A percentile compares a stretch with the other conserved stretches of the same genome.
Conservation (phyloP, 2,329 filamentous ascomycete genomes). For the Penicillium verrucosum region DNA sequence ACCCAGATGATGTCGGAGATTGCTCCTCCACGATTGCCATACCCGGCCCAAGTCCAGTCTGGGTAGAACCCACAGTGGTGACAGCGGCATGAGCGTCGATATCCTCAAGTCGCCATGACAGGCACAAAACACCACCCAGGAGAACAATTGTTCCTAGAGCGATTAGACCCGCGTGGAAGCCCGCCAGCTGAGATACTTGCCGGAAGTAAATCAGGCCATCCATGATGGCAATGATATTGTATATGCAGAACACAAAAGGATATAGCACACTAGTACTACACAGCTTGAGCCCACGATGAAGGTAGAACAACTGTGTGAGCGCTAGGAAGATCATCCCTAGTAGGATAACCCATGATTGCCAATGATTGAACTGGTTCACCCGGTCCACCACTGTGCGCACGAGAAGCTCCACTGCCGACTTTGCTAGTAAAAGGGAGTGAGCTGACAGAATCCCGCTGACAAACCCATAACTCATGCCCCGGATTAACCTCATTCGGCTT, state of each 20-base stretch:
- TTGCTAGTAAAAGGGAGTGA: slow-evolving; percentile 87
- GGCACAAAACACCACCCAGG: slow-evolving; percentile 78
- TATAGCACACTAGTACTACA: slow-evolving; percentile 95
- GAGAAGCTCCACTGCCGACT: slow-evolving; percentile 91
- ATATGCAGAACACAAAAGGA: slow-evolving; percentile 95
- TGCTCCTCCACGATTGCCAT: slow-evolving; percentile 70
- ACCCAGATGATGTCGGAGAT: slow-evolving; percentile 23
- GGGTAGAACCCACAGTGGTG: slow-evolving; percentile 49
- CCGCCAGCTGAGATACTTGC: slow-evolving; percentile 75
- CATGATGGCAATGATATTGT: slow-evolving; percentile 97
- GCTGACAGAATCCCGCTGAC: slow-evolving; percentile 92
- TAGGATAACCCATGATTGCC: slow-evolving; percentile 92
- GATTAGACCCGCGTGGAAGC: slow-evolving; percentile 68
- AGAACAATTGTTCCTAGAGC: slow-evolving; percentile 82
- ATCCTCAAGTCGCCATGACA: slow-evolving; percentile 90
- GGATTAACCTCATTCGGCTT: slow-evolving; percentile 67
- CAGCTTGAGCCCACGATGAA: slow-evolving; percentile 88
- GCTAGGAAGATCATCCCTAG: slow-evolving; percentile 76
- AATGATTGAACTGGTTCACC: slow-evolving; percentile 89
- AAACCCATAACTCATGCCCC: slow-evolving; percentile 83
- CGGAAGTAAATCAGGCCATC: slow-evolving; percentile 97
- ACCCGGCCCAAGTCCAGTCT: slow-evolving; percentile 74
- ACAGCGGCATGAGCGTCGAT: slow-evolving; percentile 37
- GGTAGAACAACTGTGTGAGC: slow-evolving; percentile 87
- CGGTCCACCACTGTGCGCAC: slow-evolving; percentile 81